These are phyloP conservation scores for Isoetes engelmannii DNA, from an alignment of 83 land plant species.

Conservation along the genomic window DNA sequence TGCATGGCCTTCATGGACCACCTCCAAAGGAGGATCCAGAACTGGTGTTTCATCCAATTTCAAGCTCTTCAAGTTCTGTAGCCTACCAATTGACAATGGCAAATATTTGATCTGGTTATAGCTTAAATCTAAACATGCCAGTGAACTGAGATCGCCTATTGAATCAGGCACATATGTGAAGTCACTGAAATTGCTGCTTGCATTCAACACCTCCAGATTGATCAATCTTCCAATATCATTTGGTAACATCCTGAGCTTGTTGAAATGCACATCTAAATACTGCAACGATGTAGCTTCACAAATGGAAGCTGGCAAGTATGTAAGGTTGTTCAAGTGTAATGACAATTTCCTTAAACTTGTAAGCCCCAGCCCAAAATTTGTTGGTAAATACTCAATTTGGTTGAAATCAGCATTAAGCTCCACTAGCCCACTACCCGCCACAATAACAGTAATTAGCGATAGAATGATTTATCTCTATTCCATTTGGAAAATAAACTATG, in stretches of 20 bases:
- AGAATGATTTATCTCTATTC: too few relatives aligned
- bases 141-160: neutral
- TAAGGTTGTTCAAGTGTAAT: slow-evolving; percentile 24
- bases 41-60: slow-evolving; percentile 1
- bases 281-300: slow-evolving; percentile 12
- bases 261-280: slow-evolving; percentile 16
- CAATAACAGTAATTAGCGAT: too few relatives aligned
- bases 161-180: neutral
- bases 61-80: neutral
- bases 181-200: slow-evolving; percentile 17
- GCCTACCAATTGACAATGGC: neutral
- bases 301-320: slow-evolving; percentile 8
- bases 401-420: slow-evolving; percentile 27
- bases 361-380: slow-evolving; percentile 17
- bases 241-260: slow-evolving; percentile 10
- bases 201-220: slow-evolving; percentile 10
- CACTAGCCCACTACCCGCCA: slow-evolving; percentile 5
- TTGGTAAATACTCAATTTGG: slow-evolving; percentile 17
- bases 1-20: neutral
- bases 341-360: slow-evolving; percentile 10
- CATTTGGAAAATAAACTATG: too few relatives aligned
- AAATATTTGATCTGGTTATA: slow-evolving; percentile 2
- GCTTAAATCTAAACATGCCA: neutral
- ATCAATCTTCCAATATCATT: slow-evolving; percentile 5
- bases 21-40: neutral